phyloP scores from a whole-genome alignment of 2,329 filamentous ascomycete species.

The Nemania sp. region DNA sequence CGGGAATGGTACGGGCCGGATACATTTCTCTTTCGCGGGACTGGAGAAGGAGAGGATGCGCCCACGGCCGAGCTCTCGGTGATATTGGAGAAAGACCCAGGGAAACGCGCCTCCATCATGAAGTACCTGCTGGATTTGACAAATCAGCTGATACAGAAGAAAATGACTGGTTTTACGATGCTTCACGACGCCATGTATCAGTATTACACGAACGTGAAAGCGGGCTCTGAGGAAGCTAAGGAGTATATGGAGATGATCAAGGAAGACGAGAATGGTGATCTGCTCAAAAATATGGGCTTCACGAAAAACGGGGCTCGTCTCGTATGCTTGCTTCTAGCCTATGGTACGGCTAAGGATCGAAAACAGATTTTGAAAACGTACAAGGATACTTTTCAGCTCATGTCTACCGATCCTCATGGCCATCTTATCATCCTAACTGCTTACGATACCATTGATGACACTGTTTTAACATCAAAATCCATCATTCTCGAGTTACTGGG shows the following conservation, averaged over 20 bases:
- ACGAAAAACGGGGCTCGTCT: conserved; percentile 86
- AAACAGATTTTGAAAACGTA: conserved; percentile 86
- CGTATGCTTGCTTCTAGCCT: conserved; percentile 78
- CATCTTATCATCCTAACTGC: conserved; percentile 83
- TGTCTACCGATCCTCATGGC: conserved; percentile 79
- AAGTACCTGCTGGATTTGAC: conserved; percentile 83
- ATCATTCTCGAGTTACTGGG: conserved; percentile 87
- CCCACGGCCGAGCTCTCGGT: conserved; percentile 68
- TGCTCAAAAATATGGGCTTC: conserved; percentile 95
- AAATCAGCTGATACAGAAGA: conserved; percentile 93
- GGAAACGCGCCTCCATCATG: conserved; percentile 88
- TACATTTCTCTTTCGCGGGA: conserved; percentile 76
- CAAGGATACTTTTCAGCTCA: conserved; percentile 84
- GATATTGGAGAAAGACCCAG: conserved; percentile 77
- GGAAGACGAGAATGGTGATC: conserved; percentile 85
- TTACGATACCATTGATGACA: conserved; percentile 93
- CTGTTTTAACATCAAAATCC: conserved; percentile 81
- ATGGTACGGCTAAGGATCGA: conserved; percentile 89
- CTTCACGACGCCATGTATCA: conserved; percentile 98
- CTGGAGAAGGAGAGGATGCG: conserved; percentile 53
- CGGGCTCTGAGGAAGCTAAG: conserved; percentile 77
- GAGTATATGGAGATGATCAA: conserved; percentile 92
- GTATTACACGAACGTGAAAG: conserved; percentile 82
- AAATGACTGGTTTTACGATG: conserved; percentile 95
- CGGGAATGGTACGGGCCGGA: conserved; percentile 97